Conservation (phyloP, 2,329 filamentous ascomycete species). For the Fusarium subglutinans region DNA sequence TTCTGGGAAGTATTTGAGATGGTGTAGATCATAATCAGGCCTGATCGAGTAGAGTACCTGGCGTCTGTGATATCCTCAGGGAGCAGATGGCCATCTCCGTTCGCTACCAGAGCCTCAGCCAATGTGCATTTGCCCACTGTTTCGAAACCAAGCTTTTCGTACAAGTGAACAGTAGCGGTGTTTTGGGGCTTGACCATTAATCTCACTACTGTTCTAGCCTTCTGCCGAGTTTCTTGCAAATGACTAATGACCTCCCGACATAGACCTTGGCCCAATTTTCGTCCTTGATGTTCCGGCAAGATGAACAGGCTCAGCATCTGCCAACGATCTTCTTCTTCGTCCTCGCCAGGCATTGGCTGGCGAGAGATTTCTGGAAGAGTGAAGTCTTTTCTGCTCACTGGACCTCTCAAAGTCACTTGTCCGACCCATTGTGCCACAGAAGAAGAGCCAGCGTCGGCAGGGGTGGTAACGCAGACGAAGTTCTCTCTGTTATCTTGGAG, state of each 20-base stretch:
- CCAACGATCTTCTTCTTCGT: not conserved
- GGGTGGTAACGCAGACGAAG: not conserved
- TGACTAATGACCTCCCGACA: not conserved
- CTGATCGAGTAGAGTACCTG: not conserved
- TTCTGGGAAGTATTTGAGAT: not conserved
- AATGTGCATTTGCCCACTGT: not conserved
- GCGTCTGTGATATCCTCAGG: not conserved
- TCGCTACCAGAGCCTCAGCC: not conserved
- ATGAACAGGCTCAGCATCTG: not conserved
- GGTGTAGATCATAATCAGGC: not conserved
- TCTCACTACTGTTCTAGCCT: not conserved
- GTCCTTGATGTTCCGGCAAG: not conserved
- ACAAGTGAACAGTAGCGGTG: not conserved
- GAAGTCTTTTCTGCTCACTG: not conserved
- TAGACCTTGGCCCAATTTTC: not conserved
- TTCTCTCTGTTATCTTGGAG: not conserved
- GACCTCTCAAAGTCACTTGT: not conserved
- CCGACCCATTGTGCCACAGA: accelerated
- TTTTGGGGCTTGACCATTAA: not conserved
- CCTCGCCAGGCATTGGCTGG: accelerated
- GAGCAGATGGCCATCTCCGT: not conserved
- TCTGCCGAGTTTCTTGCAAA: not conserved
- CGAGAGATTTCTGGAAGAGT: accelerated
- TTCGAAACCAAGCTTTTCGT: not conserved
- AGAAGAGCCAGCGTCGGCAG: accelerated